phyloP scores from a whole-genome alignment of 208 protist genomes.

The Leishmania martiniquensis region DNA sequence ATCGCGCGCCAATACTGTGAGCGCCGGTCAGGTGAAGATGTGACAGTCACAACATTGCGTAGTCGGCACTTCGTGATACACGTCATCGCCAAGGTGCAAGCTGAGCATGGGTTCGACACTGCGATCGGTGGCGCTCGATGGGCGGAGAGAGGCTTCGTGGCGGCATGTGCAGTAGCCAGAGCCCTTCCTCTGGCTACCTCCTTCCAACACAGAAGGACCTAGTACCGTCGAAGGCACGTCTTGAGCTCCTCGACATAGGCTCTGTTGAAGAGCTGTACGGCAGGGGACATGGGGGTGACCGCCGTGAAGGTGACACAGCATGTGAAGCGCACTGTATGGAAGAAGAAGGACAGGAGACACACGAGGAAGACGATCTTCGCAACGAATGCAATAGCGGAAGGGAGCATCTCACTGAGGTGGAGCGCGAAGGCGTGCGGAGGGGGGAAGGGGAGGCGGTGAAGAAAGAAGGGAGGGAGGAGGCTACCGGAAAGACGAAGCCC shows the following conservation, averaged over 20 bases:
- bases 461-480: background rate
- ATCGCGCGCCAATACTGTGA: background rate
- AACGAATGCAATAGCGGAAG: constrained; percentile 2
- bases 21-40: background rate
- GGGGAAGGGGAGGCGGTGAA: background rate
- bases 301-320: constrained; percentile 80
- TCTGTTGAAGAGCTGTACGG: constrained; percentile 43
- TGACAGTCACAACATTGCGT: background rate
- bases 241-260: constrained; percentile 53
- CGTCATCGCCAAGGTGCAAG: background rate
- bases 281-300: constrained; percentile 43
- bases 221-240: constrained; percentile 65
- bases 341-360: constrained; percentile 52
- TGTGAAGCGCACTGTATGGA: constrained; percentile 59
- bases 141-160: background rate
- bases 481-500: background rate
- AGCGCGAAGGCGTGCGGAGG: background rate
- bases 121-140: background rate
- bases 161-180: background rate
- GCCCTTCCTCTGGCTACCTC: background rate
- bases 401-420: constrained; percentile 5
- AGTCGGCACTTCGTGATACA: background rate
- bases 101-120: background rate
- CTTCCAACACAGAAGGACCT: background rate
- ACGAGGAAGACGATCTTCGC: constrained; percentile 52